phyloP scores from a whole-genome alignment of 2,329 filamentous ascomycete genomes.

The Nemania bipapillata region DNA sequence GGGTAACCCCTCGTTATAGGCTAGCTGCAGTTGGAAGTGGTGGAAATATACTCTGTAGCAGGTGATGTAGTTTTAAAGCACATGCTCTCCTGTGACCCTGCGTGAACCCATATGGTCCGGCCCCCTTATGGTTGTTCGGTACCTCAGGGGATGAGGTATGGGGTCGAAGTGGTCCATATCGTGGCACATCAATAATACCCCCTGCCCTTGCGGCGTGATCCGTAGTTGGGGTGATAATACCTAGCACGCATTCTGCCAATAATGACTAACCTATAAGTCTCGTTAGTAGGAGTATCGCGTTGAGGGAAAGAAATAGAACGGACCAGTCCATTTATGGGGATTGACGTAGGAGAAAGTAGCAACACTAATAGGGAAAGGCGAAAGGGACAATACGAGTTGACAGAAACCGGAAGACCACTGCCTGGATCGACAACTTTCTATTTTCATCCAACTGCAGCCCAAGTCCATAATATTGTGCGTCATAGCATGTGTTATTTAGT shows the following conservation, averaged over 20 bases:
- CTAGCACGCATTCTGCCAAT: background rate
- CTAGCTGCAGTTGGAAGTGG: too few relatives aligned
- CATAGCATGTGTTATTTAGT: background rate
- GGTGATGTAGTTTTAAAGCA: too few relatives aligned
- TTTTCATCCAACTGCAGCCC: background rate
- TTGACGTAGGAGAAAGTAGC: background rate
- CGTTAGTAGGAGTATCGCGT: background rate
- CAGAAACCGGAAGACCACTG: background rate
- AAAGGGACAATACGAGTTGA: too few relatives aligned
- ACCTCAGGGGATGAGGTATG: background rate
- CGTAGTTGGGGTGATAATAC: background rate
- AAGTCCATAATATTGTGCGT: background rate
- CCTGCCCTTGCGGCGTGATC: background rate
- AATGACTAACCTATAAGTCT: background rate
- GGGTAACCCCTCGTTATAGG: too few relatives aligned
- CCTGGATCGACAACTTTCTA: background rate
- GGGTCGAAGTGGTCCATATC: background rate
- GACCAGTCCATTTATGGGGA: background rate
- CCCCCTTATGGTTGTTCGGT: background rate
- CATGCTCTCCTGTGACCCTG: background rate
- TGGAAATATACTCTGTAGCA: too few relatives aligned
- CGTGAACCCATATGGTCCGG: background rate
- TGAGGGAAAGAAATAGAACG: background rate
- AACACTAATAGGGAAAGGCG: too few relatives aligned
- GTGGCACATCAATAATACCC: background rate